Percentiles rank a stretch among this genome's conserved stretches.
phyloP scores from a whole-genome alignment of 805 yeast genomes.

The Ogataea pignaliae region DNA sequence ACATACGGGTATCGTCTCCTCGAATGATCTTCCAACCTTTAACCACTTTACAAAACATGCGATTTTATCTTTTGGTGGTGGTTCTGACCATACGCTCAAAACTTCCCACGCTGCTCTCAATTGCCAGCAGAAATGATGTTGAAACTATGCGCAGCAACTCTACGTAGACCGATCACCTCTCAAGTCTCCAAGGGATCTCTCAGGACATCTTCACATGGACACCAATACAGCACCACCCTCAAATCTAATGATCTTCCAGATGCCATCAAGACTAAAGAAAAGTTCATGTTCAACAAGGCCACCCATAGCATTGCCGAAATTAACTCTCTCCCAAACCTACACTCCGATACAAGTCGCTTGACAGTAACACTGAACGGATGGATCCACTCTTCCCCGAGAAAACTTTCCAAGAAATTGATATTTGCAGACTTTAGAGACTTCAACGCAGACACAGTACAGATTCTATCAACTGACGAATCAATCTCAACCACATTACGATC shows the following conservation, averaged over 20 bases:
- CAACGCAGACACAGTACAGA: slow-evolving; percentile 62
- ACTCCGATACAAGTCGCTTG: slow-evolving; percentile 2
- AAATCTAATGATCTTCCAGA: slow-evolving; percentile 14
- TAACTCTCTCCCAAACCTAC: slow-evolving; percentile 2
- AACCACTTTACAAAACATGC: too few species aligned
- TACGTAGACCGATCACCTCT: too few species aligned
- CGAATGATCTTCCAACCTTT: too few species aligned
- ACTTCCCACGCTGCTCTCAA: too few species aligned
- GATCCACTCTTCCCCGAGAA: slow-evolving; percentile 71
- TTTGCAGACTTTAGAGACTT: slow-evolving; percentile 77
- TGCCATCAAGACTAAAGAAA: slow-evolving; percentile 14
- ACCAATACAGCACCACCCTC: too few species aligned
- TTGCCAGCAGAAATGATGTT: too few species aligned
- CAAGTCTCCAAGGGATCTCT: too few species aligned
- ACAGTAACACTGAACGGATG: slow-evolving; percentile 70
- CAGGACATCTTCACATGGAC: too few species aligned
- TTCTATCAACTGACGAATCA: slow-evolving; percentile 39
- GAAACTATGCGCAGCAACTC: too few species aligned
- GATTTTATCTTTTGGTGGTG: too few species aligned
- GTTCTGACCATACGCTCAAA: too few species aligned
- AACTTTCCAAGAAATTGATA: slow-evolving; percentile 55
- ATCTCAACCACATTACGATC: slow-evolving; percentile 37
- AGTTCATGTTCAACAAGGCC: slow-evolving; percentile 26
- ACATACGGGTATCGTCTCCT: too few species aligned
- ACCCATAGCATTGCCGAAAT: slow-evolving; percentile 25